Evolutionary conservation across 352 stramenopile genomes (phyloP).

Genomic region (Pythium plurisporium): DNA sequence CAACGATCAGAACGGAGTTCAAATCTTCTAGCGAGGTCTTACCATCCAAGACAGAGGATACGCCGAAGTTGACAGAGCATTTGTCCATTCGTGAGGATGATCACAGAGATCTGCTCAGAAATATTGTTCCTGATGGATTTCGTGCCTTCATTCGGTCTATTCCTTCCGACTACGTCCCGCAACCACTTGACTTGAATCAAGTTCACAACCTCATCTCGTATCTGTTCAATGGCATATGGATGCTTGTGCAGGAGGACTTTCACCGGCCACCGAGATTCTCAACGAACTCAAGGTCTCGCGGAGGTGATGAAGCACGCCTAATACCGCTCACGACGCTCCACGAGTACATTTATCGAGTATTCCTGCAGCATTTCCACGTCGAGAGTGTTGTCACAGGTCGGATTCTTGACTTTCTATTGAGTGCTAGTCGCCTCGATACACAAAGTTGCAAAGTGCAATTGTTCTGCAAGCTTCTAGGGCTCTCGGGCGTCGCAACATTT

Average conservation of each 20-base stretch:
- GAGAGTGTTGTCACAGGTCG: conserved; percentile 33
- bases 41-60: too few relatives aligned
- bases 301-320: background rate
- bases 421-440: conserved; percentile 39
- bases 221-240: conserved; percentile 42
- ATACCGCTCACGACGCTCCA: conserved; percentile 31
- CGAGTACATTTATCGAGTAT: conserved; percentile 48
- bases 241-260: conserved; percentile 35
- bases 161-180: conserved; percentile 31
- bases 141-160: conserved; percentile 26
- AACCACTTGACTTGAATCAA: conserved; percentile 32
- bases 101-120: conserved; percentile 25
- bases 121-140: conserved; percentile 31
- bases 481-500: conserved; percentile 36
- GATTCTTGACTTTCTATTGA: conserved; percentile 44
- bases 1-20: too few relatives aligned
- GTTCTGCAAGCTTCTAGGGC: conserved; percentile 36
- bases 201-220: conserved; percentile 44
- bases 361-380: conserved; percentile 40
- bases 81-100: background rate
- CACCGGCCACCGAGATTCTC: conserved; percentile 19
- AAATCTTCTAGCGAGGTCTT: too few relatives aligned
- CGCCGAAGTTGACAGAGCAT: background rate
- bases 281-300: background rate
- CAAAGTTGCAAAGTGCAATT: conserved; percentile 56